A percentile compares a stretch with the other conserved stretches of the same genome.
These are phyloP conservation scores for Phytophthora megakarya DNA, from an alignment of 352 stramenopile genomes.

Conservation along the genomic window DNA sequence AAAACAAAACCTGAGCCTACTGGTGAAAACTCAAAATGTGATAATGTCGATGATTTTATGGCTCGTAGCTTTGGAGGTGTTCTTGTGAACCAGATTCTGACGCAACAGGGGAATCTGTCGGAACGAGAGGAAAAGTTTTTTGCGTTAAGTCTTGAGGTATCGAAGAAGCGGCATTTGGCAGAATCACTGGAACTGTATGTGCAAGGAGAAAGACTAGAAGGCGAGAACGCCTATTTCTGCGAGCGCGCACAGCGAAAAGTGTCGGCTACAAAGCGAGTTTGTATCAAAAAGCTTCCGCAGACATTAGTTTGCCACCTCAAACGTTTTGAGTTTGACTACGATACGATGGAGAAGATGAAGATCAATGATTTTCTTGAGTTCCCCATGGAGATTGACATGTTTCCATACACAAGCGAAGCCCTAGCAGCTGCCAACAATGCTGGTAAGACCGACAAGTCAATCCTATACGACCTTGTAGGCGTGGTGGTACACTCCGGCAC, in stretches of 20 bases:
- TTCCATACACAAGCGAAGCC: conserved; percentile 86
- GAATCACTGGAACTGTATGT: conserved; percentile 77
- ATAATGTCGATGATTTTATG: conserved; percentile 42
- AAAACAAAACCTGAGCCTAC: not conserved
- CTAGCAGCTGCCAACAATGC: conserved; percentile 19
- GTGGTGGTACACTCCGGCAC: conserved; percentile 94
- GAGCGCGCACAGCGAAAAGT: conserved; percentile 74
- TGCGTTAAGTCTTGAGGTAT: conserved; percentile 79
- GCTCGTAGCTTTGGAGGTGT: conserved; percentile 72
- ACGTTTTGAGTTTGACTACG: conserved; percentile 91
- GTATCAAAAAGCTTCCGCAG: conserved; percentile 76
- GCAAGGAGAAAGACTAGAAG: conserved; percentile 71
- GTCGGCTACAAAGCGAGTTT: conserved; percentile 81
- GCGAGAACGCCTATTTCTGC: conserved; percentile 84
- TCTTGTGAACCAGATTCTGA: conserved; percentile 86
- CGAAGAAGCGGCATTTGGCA: conserved; percentile 64
- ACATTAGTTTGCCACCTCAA: conserved; percentile 87
- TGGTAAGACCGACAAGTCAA: conserved; percentile 2
- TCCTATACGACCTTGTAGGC: conserved; percentile 90
- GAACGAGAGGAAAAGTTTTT: conserved; percentile 88
- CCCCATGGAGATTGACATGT: conserved; percentile 89
- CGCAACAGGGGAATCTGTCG: conserved; percentile 73
- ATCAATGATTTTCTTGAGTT: conserved; percentile 88
- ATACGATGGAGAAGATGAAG: conserved; percentile 89
- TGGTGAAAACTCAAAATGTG: conserved; percentile 1